Base-by-base conservation (phyloP, 2,329 filamentous ascomycete genomes). In the Myriosclerotinia duriaeana region DNA sequence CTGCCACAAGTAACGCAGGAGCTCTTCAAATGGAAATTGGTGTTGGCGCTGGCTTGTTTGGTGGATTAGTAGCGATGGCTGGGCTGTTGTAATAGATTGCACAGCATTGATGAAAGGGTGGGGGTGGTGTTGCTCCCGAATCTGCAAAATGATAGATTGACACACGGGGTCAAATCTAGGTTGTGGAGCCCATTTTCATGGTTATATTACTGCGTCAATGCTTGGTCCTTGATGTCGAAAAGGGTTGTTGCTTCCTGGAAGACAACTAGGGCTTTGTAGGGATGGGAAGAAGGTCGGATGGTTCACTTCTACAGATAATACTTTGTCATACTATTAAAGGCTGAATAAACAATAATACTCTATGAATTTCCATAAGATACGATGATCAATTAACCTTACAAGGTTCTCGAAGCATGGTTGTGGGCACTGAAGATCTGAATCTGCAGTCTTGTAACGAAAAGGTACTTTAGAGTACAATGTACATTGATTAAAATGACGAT, bases 21-120 rank as follows among this genome's bases (percentile, higher is more conserved):
- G 7, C 1, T 20, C 65, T 67, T 44, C 67, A 70, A 22, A 72
- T 72, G 42, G 61, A 69, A 38, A 68, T 64, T 20, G 69, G 69
- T n/a, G n/a, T 72, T 34, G 72, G 71, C 34, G 71, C 70, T 44
- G 71, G 72, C 46, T 56, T 74, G n/a, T 17, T 72, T 36, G 73
- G 71, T 58, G 69, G 68, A 46, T 64, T 75, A 54, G 73, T 69
- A 22, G 71, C 69, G 46, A 68, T 70, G 7, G 58, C 69, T 20
- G 71, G 58, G 14, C 40, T 75, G 53, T 68, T 74, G 67, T 73
- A 54, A 71, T 61, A n/a, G 40, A 59, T 56, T 53, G 50, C 55
- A 54, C 65, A 22, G 30, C 20, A 17, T 44, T 46, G 36, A 67
- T 44, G 22, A 53, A 58, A 12, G 53, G 30, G 34, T n/a, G 20